Percentiles rank a stretch among this genome's conserved stretches.
phyloP scores from a whole-genome alignment of 2,329 filamentous ascomycete species.

The Byssothecium circinans region DNA sequence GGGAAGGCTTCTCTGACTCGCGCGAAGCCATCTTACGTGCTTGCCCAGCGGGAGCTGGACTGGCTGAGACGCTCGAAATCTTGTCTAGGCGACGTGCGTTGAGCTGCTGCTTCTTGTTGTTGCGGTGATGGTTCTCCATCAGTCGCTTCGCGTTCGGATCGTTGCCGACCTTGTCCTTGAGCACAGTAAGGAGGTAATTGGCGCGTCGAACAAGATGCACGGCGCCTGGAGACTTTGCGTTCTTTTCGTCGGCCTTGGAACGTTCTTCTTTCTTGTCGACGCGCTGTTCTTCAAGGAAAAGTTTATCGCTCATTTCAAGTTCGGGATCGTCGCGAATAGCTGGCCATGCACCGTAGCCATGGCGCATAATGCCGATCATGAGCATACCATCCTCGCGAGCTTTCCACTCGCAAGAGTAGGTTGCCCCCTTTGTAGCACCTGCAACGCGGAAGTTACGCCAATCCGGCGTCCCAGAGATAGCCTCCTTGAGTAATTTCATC shows the following conservation, averaged over 20 bases:
- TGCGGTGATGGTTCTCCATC: slow-evolving; percentile 91
- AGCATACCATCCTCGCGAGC: slow-evolving; percentile 96
- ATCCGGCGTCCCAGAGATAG: slow-evolving; percentile 66
- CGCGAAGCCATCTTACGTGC: slow-evolving; percentile 36
- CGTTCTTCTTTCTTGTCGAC: slow-evolving; percentile 97
- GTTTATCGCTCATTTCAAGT: slow-evolving; percentile 82
- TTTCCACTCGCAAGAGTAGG: slow-evolving; percentile 91
- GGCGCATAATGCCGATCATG: slow-evolving; percentile 85
- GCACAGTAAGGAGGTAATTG: slow-evolving; percentile 92
- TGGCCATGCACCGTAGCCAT: slow-evolving; percentile 94
- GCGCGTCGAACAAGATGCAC: slow-evolving; percentile 94
- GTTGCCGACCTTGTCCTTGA: slow-evolving; percentile 78
- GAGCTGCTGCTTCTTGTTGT: slow-evolving; percentile 74
- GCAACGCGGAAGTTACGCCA: slow-evolving; percentile 80
- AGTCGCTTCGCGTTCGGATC: slow-evolving; percentile 75
- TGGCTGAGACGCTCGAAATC: slow-evolving; percentile 66
- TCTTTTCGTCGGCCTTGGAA: slow-evolving; percentile 68
- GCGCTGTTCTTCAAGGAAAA: slow-evolving; percentile 96
- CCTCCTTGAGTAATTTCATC: slow-evolving; percentile 78
- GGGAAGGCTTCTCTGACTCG: slow-evolving; percentile 41
- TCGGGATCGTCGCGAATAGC: slow-evolving; percentile 91
- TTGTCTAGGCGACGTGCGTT: slow-evolving; percentile 60
- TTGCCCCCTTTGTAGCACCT: slow-evolving; percentile 88
- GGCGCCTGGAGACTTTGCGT: slow-evolving; percentile 89
- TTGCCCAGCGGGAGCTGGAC: slow-evolving; percentile 61